Base-by-base conservation (phyloP, 208 protist species). In the Trypanosoma theileri region DNA sequence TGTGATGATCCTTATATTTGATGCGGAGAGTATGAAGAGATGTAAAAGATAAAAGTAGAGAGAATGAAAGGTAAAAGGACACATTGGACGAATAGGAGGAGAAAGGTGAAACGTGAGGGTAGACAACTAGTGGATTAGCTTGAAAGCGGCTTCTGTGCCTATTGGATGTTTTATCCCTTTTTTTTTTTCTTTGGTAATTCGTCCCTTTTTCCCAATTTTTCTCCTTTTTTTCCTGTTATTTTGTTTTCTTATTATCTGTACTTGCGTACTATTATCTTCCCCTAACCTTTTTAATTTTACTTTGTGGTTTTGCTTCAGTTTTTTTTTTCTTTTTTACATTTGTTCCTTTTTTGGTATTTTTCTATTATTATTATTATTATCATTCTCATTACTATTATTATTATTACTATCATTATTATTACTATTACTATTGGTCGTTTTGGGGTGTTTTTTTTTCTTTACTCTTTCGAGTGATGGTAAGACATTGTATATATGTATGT, bases 371-470 rank as follows among this genome's bases (percentile, higher is more conserved):
- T 35, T 35, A 35, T 35, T 35, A 35, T 35, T 35, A 35, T 35
- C 6, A 35, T 35, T 35, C 1, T 35, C 6, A 35, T 35, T 35
- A 35, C 6, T 35, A 35, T 35, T 35, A 35, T 35, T 35, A 35
- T 35, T 35, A 35, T 35, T 35, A 35, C 6, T 35, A 35, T 35
- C 6, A 35, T 35, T 35, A 35, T 35, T 35, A 35, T 35, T 35
- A 35, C 6, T 35, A 35, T 35, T 35, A 35, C 6, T 35, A 35
- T 35, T 35, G 28, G 1, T 35, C 28, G 28, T 35, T 35, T 6
- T 35, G 28, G 28, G 28, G 28, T 60, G 28, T 55, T 72, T 59
- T 73, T 66, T 41, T 66, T 44, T 69, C 45, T 72, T 59, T 73
- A 46, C 35, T 61, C 44, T 35, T 35, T 8, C 28, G 28, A 35